Conservation (phyloP, 768 basidiomycete genomes). For the Neoboletus magnificus region DNA sequence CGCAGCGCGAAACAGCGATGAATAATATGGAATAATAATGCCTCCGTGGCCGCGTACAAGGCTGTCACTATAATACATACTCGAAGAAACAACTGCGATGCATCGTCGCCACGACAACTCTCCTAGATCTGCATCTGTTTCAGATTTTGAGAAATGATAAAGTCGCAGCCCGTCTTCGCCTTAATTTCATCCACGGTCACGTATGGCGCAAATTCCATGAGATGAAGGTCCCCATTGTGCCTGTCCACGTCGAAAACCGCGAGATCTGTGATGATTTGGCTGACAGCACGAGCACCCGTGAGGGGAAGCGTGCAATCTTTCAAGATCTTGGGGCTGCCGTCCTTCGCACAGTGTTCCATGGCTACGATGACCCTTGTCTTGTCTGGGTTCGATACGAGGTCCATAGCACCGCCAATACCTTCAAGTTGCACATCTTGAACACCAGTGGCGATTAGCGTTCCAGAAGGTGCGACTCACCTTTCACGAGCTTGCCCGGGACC, state of each 20-base stretch:
- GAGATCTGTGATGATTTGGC: conserved; percentile 88
- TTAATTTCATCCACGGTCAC: conserved; percentile 76
- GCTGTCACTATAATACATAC: not conserved
- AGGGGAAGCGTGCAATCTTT: conserved; percentile 76
- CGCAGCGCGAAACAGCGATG: not conserved
- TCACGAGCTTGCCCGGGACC: conserved; percentile 91
- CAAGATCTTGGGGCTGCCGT: conserved; percentile 83
- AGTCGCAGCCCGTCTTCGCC: conserved; percentile 79
- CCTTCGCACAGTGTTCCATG: conserved; percentile 86
- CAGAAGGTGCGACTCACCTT: conserved; percentile 42
- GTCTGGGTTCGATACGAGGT: conserved; percentile 91
- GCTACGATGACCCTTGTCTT: conserved; percentile 86
- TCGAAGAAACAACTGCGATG: not conserved
- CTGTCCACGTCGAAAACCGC: conserved; percentile 87
- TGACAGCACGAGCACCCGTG: conserved; percentile 82
- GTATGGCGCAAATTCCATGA: conserved; percentile 77
- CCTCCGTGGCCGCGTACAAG: not conserved
- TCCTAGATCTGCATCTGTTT: conserved; percentile 41
- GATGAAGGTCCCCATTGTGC: conserved; percentile 57
- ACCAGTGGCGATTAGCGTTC: not conserved
- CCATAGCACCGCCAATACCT: conserved; percentile 95
- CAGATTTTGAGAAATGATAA: conserved; percentile 52
- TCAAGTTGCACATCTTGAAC: conserved; percentile 36
- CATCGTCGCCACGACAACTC: conserved; percentile 7
- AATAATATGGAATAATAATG: not conserved